These are phyloP conservation scores for Ploettnerulaceae sp. DNA, from an alignment of 2,329 filamentous ascomycete species.

Conservation along the genomic window DNA sequence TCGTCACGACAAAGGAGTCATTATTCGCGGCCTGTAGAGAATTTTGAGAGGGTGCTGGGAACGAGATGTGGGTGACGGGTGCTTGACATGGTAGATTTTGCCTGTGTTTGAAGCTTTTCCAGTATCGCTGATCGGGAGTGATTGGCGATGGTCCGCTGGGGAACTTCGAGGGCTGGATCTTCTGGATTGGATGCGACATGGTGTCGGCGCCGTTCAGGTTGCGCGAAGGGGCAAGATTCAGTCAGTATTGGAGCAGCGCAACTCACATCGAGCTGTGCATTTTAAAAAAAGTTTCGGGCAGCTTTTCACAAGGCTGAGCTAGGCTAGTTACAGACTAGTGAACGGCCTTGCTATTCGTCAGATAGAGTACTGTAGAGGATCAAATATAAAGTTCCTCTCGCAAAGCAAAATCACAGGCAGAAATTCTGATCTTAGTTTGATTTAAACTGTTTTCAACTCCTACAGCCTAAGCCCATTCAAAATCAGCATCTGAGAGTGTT, in stretches of 20 bases:
- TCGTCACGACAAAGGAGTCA: conserved; percentile 88
- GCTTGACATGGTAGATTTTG: conserved; percentile 87
- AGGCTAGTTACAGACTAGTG: not conserved
- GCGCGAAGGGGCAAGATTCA: too few species aligned
- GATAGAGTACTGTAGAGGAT: too few species aligned
- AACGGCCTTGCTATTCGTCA: too few species aligned
- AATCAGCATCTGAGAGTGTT: too few species aligned
- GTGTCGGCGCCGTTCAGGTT: conserved; percentile 10
- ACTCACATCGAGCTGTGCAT: too few species aligned
- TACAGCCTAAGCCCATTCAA: too few species aligned
- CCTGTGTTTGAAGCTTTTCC: conserved; percentile 90
- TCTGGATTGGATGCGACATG: conserved; percentile 11
- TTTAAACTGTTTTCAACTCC: too few species aligned
- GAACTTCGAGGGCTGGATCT: conserved; percentile 58
- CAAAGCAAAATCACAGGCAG: too few species aligned
- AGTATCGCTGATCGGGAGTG: conserved; percentile 92
- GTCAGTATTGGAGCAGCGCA: too few species aligned
- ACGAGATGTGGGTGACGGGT: conserved; percentile 85
- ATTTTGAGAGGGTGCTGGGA: conserved; percentile 47
- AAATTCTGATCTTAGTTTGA: too few species aligned
- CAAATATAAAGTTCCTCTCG: too few species aligned
- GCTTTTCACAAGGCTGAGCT: conserved; percentile 3
- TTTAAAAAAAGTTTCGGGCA: not conserved
- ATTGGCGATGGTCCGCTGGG: conserved; percentile 75
- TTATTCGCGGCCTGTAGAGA: conserved; percentile 43